Base-by-base conservation (phyloP, 768 basidiomycete species). In the Trametes punicea region DNA sequence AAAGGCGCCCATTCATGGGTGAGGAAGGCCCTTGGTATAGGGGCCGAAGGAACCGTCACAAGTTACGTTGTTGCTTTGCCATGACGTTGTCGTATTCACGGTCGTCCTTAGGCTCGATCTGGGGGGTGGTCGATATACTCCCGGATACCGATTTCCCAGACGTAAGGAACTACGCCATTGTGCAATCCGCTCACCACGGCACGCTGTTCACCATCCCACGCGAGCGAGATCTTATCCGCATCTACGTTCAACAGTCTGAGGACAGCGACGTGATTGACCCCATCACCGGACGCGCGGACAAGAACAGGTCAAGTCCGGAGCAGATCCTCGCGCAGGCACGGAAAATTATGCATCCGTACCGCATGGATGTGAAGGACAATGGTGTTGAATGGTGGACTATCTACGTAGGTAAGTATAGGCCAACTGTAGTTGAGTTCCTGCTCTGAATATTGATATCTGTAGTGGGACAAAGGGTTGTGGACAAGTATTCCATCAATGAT, bases 1-100 rank as follows among this genome's bases (percentile, higher is more conserved):
- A 18, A 25, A 88, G 86, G 88, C 5, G 89, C 88, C 0, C 89
- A 90, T 70, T 90, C 88, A 10, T 91, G 89, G 88, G 87, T 92
- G 21, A 80, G 90, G 23, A 89, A 88, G 56, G 53, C 70, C 0
- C 72, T 89, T 8, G 75, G 76, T 8, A 84, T 92, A 47, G 65
- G 71, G 4, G 87, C 92, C 87, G 81, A 90, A 56, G 90, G 90
- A 4, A 87, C 90, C 67, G 85, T 88, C 57, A 77, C 75, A 5
- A 73, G 77, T 71, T 11, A 23, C 74, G 77, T 13, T 6, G 25
- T 13, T n/a, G 11, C 42, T n/a, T 2, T 11, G 4, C 23, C 15
- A 13, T 4, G 10, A 4, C n/a, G 5, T 21, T 21, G 11, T 27
- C 34, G n/a, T 15, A 8, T 20, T 41, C 7, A 21, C 25, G 6